Evolutionary conservation across 768 basidiomycete species (phyloP).

Genomic region (Termitomyces sp.): DNA sequence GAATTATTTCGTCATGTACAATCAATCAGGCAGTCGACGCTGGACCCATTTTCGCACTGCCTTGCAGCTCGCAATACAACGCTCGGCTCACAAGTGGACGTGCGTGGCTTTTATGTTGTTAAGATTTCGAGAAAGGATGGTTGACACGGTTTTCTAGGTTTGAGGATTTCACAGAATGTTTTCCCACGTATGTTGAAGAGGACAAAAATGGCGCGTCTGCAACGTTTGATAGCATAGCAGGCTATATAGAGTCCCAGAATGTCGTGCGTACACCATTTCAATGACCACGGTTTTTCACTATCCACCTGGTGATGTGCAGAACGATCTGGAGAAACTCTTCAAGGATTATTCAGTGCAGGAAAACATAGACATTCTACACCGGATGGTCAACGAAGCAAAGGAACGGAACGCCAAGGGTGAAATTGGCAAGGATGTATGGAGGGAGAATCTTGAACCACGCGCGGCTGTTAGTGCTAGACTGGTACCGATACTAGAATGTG

Average conservation of each 20-base stretch:
- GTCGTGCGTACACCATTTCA: conserved; percentile 28
- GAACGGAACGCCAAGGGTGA: conserved; percentile 45
- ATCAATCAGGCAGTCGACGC: conserved; percentile 43
- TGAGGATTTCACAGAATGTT: conserved; percentile 60
- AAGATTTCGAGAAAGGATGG: not conserved
- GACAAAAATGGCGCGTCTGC: conserved; percentile 56
- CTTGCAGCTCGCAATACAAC: conserved; percentile 47
- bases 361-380: conserved; percentile 66
- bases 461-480: conserved; percentile 59
- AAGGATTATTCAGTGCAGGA: conserved; percentile 61
- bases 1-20: conserved; percentile 26
- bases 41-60: conserved; percentile 55
- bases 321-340: conserved; percentile 64
- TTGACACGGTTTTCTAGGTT: conserved; percentile 28
- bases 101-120: conserved; percentile 16
- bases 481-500: conserved; percentile 48
- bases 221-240: conserved; percentile 62
- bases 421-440: conserved; percentile 55
- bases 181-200: conserved; percentile 59
- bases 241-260: conserved; percentile 66
- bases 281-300: not conserved
- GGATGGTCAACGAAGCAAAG: conserved; percentile 62
- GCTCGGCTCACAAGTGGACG: conserved; percentile 57
- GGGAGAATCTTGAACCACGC: conserved; percentile 51
- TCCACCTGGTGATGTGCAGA: conserved; percentile 28